A percentile compares a stretch with the other conserved stretches of the same genome.
phyloP scores from a whole-genome alignment of 108 stramenopile genomes.

The Nitzschia inconspicua region DNA sequence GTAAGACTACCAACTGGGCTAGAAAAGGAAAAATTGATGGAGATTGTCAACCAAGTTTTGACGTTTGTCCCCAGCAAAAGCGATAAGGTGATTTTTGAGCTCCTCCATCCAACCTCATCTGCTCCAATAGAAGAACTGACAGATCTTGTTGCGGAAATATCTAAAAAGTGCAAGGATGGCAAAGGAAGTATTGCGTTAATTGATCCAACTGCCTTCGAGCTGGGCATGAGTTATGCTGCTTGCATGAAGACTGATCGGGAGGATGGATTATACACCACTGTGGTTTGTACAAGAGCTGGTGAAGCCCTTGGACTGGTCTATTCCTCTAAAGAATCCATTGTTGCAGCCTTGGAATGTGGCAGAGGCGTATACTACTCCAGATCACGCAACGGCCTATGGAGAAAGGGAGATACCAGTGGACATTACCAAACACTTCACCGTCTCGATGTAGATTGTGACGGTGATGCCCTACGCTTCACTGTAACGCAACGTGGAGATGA shows the following conservation, averaged over 20 bases:
- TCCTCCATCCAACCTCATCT: not conserved
- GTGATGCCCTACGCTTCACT: constrained; percentile 90
- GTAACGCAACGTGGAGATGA: constrained; percentile 88
- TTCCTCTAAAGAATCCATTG: constrained; percentile 79
- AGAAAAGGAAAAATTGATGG: constrained; percentile 6
- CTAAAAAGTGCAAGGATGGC: constrained; percentile 49
- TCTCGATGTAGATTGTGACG: constrained; percentile 92
- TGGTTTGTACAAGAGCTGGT: constrained; percentile 84
- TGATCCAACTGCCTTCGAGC: constrained; percentile 60
- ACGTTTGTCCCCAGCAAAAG: constrained; percentile 17
- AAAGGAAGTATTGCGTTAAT: constrained; percentile 54
- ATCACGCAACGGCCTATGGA: constrained; percentile 85
- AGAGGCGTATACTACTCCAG: constrained; percentile 94
- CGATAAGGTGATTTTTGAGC: constrained; percentile 35
- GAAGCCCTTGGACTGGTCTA: constrained; percentile 93
- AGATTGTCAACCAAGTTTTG: constrained; percentile 11
- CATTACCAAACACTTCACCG: constrained; percentile 87
- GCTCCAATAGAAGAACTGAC: not conserved
- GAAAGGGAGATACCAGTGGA: constrained; percentile 95
- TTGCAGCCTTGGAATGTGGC: constrained; percentile 80
- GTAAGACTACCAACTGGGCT: constrained; percentile 9
- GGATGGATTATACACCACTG: constrained; percentile 92
- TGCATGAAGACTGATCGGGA: constrained; percentile 84
- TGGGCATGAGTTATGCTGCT: constrained; percentile 61
- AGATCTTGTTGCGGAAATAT: constrained; percentile 17